Evolutionary conservation across 169 alveolate genomes (phyloP), one percentile per base, ranked within the genome.

Genomic region (Ichthyophthirius multifiliis): DNA sequence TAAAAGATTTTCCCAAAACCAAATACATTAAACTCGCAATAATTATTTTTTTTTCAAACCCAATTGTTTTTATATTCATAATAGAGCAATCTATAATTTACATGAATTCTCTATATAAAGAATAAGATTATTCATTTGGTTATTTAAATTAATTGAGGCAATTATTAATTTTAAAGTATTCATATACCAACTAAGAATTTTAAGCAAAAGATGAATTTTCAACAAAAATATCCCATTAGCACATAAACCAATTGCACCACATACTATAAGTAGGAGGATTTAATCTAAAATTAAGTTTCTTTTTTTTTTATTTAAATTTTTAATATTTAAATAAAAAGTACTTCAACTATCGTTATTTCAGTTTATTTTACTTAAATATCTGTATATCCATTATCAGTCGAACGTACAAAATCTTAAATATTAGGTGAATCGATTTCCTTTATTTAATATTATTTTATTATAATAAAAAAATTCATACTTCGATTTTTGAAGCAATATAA

Each of bases 401-500:
- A 76, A 43, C 47, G 63, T 1, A 82, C 85, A 85, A 90, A 93
- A 20, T 86, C 88, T 3, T 74, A 65, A 1, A 84, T 46, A 30
- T 85, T 83, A 12, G 93, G 92, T 5, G 91, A 81, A 43, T 74
- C 84, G 16, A 92, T 83, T 73, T 92, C 96, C 79, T 84, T 6
- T 31, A 46, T 15, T 16, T 20, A 16, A 31, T 9, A 32, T 62
- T 47, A 71, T 20, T 62, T 48, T 9, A 16, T 16, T 12, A 47
- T 10, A 12, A 12, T 32, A 71, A 48, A 55, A 44, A 16, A 13
- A 41, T n/a, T 12, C 37, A 13, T 80, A 79, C 94, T 71, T 94
- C 95, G 12, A 74, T 47, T 88, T 94, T 94, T 16, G 94, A 85
- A 37, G 96, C 92, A 13, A 94, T 80, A n/a, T 76, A 74, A 45